These are phyloP conservation scores for Mycena rosella DNA, from an alignment of 768 basidiomycete genomes.

Conservation along the genomic window DNA sequence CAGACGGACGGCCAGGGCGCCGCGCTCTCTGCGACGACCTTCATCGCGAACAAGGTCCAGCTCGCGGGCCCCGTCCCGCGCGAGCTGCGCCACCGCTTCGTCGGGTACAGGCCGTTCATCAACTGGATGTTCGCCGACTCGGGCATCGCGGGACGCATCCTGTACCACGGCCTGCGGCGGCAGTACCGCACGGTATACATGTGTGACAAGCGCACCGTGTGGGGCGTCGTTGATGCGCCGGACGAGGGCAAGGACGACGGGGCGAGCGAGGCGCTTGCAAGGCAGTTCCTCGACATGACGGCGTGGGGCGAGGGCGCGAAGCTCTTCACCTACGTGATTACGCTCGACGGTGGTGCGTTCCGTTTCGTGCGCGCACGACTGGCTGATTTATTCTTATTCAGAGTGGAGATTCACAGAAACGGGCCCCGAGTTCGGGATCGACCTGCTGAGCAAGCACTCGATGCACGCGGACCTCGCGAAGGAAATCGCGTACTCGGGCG, in stretches of 20 bases:
- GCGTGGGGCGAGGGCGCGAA: constrained; percentile 56
- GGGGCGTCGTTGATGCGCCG: constrained; percentile 43
- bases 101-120: constrained; percentile 57
- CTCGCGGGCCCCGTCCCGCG: constrained; percentile 58
- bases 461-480: constrained; percentile 60
- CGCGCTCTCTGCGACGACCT: constrained; percentile 46
- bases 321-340: constrained; percentile 61
- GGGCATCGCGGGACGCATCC: constrained; percentile 52
- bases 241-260: constrained; percentile 7
- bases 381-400: not conserved
- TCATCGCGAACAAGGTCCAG: constrained; percentile 60
- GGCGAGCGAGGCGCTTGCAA: constrained; percentile 42
- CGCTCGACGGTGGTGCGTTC: constrained; percentile 49
- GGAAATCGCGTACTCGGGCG: constrained; percentile 59
- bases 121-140: constrained; percentile 54
- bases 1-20: constrained; percentile 30
- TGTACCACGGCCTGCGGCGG: constrained; percentile 54
- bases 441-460: constrained; percentile 59
- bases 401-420: constrained; percentile 62
- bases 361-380: not conserved
- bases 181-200: constrained; percentile 57
- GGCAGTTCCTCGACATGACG: constrained; percentile 56
- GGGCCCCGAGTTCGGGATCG: constrained; percentile 57
- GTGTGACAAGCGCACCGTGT: constrained; percentile 52
- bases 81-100: constrained; percentile 49